phyloP scores from a whole-genome alignment of 306 rosid genomes.

The Trichosanthes cucumerina region DNA sequence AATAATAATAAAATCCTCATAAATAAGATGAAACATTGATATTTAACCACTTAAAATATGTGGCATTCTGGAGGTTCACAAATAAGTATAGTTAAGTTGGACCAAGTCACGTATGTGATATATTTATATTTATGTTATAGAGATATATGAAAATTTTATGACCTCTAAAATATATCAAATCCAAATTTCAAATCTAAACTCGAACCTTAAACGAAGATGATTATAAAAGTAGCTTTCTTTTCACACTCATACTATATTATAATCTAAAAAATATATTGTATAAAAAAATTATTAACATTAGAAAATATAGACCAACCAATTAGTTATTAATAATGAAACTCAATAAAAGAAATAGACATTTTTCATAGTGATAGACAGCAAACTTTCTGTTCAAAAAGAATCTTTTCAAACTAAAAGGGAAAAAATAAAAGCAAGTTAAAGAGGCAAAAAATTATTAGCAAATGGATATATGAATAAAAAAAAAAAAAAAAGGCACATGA shows the following conservation, averaged over 20 bases:
- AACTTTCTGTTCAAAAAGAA: background rate
- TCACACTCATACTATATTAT: background rate
- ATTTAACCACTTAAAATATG: no score
- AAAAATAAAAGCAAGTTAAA: background rate
- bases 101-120: background rate
- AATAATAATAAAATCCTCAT: no score
- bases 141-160: background rate
- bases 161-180: background rate
- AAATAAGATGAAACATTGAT: no score
- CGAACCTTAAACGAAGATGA: background rate
- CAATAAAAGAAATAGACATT: background rate
- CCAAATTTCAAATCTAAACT: background rate
- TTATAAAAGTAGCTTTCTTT: background rate
- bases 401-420: background rate
- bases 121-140: background rate
- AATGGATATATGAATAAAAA: background rate
- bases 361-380: background rate
- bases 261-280: background rate
- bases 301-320: background rate
- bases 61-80: background rate
- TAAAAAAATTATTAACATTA: background rate
- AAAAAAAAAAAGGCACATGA: background rate
- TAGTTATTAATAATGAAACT: background rate
- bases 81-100: no score
- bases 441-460: background rate